Conservation (phyloP, 441 rosid genomes). For the Brassica hybrid region DNA sequence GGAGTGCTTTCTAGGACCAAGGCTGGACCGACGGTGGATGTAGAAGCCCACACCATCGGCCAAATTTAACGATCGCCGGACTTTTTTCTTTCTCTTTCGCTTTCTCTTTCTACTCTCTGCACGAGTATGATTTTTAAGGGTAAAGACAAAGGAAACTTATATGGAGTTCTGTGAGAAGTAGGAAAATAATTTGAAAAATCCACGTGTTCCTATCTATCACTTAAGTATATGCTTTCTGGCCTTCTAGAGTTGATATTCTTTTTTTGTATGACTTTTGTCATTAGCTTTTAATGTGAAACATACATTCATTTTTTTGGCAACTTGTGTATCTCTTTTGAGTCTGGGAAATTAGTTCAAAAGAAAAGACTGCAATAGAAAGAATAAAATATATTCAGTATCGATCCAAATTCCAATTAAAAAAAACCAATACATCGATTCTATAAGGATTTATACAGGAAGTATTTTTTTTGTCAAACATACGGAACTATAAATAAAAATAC, state of each 20-base stretch:
- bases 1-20: too few species aligned
- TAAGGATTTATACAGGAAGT: neutral
- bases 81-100: too few species aligned
- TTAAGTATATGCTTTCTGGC: neutral
- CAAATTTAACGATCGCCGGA: too few species aligned
- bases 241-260: constrained; percentile 7
- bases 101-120: too few species aligned
- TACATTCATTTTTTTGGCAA: neutral
- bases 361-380: neutral
- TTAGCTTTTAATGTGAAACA: neutral
- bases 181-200: neutral
- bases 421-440: neutral
- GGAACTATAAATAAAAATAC: neutral
- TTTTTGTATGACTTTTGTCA: constrained; percentile 11
- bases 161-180: neutral
- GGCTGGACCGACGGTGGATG: too few species aligned
- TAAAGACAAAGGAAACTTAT: neutral
- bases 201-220: neutral
- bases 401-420: neutral
- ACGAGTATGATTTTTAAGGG: too few species aligned
- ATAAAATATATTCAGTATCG: neutral
- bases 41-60: too few species aligned
- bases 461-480: neutral
- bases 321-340: neutral
- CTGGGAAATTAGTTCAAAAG: neutral